Evolutionary conservation across 768 basidiomycete species (phyloP), one percentile per base, ranked within the genome.

Genomic region (Collybia sp.): DNA sequence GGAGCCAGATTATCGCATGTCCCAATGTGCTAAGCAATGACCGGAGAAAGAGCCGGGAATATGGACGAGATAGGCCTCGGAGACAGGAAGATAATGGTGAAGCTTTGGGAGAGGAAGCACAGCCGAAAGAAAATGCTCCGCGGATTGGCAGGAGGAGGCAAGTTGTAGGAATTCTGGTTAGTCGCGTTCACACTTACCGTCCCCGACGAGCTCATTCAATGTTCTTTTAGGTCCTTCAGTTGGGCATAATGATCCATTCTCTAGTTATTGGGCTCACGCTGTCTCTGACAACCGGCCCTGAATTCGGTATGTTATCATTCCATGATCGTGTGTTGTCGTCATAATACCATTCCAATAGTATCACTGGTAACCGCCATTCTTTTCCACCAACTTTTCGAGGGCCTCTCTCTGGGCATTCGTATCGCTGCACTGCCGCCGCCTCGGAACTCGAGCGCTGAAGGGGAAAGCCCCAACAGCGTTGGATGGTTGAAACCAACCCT

Each of bases 311-410:
- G 82, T 75, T 16, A 19, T 30, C 16, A 16, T 33, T 12, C 19
- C 18, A 2, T 43, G 9, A 30, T 11, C 36, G 51, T 5, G 42
- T 32, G 12, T 18, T 30, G 33, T 52, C 1, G 2, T 39, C 16
- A 35, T 44, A 13, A 38, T 35, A 13, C 30, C 40, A 17, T 2
- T 33, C 1, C 37, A 5, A 32, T 32, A 88, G 87, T 83, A 1
- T 83, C 85, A 0, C 74, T 91, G 2, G 75, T 85, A 11, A 77
- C 83, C 3, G 88, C 88, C 1, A 79, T 91, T 30, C 67, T 80
- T 18, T 91, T 91, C 61, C 90, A 92, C 58, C 89, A 92, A 55
- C 69, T 90, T 9, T 92, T 91, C 53, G 89, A 91, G 56, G 89
- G 88, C 0, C 72, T 92, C 9, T 89, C 88, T 0, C 73, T 92